Evolutionary conservation across 352 stramenopile genomes (phyloP), one percentile per base, ranked within the genome.

Genomic region (Phytophthora cryptogea): DNA sequence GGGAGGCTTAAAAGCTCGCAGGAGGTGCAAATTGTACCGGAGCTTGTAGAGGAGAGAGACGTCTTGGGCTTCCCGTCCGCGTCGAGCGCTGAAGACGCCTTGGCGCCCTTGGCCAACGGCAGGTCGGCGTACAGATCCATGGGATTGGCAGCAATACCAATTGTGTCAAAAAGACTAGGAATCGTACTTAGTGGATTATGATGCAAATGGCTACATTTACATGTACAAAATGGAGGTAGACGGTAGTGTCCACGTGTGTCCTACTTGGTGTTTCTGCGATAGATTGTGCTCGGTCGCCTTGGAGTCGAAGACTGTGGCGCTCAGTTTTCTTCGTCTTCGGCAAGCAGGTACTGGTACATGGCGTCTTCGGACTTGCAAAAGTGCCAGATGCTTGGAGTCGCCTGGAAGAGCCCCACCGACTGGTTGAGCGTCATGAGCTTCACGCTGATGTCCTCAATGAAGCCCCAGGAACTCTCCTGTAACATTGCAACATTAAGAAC

Each of bases 91-190:
- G 74, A 58, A 37, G 78, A 76, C 53, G 78, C 50, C 37, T 71
- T 70, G 43, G 76, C 73, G 48, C 83, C 78, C 27, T 89, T 88
- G 28, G 80, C 83, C 44, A 88, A 71, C 70, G 82, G 78, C 43
- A 94, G 60, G 48, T 90, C 84, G 2, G 72, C 84, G 56, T 94
- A 94, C 57, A 94, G 53, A 80, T 92, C 83, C 83, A 92, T 92
- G 56, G 13, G 10, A n/a, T 23, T 26, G 3, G 5, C 20, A 35
- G 23, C 10, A 26, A 31, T 41, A 6, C 26, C 16, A 11, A 27
- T 49, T 53, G 48, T 17, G 42, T 43, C 11, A 30, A 23, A 60
- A 54, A 54, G 8, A 13, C 2, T 13, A 37, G 11, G 32, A n/a
- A 37, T 37, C 35, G 23, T 35, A 55, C 43, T 62, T 59, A 58